phyloP scores from a whole-genome alignment of 192 early-diverging fungal species.

The Allomyces arbusculus region DNA sequence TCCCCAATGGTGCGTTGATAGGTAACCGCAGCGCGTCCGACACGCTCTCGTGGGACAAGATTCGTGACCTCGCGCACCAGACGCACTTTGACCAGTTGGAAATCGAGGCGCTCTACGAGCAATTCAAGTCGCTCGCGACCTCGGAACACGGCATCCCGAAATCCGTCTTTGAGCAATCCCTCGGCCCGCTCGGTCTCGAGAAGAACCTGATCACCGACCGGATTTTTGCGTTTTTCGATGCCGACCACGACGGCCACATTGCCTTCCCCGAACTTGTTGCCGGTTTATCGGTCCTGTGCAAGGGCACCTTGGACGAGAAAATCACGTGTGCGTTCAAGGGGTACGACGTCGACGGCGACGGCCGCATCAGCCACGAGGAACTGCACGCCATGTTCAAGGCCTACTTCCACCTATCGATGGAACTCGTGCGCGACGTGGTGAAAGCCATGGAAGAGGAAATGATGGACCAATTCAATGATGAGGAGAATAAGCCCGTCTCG shows the following conservation, averaged over 20 bases:
- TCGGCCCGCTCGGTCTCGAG: slow-evolving; percentile 65
- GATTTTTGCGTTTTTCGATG: slow-evolving; percentile 79
- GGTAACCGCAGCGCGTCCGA: slow-evolving; percentile 8
- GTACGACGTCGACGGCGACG: slow-evolving; percentile 79
- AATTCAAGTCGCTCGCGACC: slow-evolving; percentile 65
- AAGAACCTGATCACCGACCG: slow-evolving; percentile 69
- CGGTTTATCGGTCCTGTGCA: slow-evolving; percentile 61
- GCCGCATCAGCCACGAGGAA: slow-evolving; percentile 60
- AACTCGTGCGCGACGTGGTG: slow-evolving; percentile 71
- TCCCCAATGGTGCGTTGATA: not conserved
- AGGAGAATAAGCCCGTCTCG: slow-evolving; percentile 64
- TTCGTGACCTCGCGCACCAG: slow-evolving; percentile 24
- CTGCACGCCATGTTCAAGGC: slow-evolving; percentile 78
- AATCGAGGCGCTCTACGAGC: slow-evolving; percentile 63
- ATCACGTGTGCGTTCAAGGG: slow-evolving; percentile 78
- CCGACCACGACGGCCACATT: slow-evolving; percentile 52
- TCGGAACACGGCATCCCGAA: slow-evolving; percentile 53
- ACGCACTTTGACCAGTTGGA: slow-evolving; percentile 72
- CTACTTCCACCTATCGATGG: slow-evolving; percentile 75
- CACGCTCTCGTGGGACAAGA: slow-evolving; percentile 11
- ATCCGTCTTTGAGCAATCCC: slow-evolving; percentile 59
- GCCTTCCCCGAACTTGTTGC: slow-evolving; percentile 63
- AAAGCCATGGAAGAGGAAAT: slow-evolving; percentile 74
- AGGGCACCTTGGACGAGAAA: slow-evolving; percentile 76
- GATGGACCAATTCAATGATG: slow-evolving; percentile 62